Base-by-base conservation (phyloP, 805 yeast genomes). In the Millerago galiae region DNA sequence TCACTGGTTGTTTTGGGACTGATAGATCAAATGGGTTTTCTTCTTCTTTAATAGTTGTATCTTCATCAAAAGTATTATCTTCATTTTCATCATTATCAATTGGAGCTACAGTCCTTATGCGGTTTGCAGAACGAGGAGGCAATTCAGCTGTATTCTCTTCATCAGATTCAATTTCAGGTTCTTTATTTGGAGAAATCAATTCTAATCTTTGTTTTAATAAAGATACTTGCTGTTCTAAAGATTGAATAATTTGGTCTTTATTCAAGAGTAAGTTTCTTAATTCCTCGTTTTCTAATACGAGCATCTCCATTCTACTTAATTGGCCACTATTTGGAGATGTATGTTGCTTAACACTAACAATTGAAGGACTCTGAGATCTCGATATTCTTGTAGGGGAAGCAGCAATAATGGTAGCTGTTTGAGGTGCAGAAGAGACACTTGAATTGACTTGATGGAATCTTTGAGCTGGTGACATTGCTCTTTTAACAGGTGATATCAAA, bases 111-210 rank as follows among this genome's bases (percentile, higher is more conserved):
- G 13, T 15, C 25, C 34, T 53, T 7, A 47, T 48, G 40, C 72
- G 61, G 26, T 67, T 66, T 0, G 65, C 63, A 1, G 73, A 68
- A 42, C 73, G 56, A 27, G 70, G 67, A 8, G 73, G 73, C 14
- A 60, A 51, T 5, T 45, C 50, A 6, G 60, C 33, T 25, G 33
- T n/a, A 13, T 13, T n/a, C 13, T 31, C 11, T 26, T 30, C 26
- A 25, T 42, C 16, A 26, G 15, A 6, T 15, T 15, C 18, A 7
- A 13, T 9, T n/a, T 29, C 15, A 29, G 17, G 15, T 21, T 21
- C 14, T 7, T 9, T 17, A 4, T 14, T 21, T 14, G 24, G 16
- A 27, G n/a, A 24, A 9, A 7, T 30, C n/a, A 30, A 9, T 13
- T 34, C 10, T 48, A 34, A 40, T 4, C 33, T 45, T 32, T 15